These are phyloP conservation scores for Thraustochytrium striatum DNA, from an alignment of 352 stramenopile genomes.

Conservation along the genomic window DNA sequence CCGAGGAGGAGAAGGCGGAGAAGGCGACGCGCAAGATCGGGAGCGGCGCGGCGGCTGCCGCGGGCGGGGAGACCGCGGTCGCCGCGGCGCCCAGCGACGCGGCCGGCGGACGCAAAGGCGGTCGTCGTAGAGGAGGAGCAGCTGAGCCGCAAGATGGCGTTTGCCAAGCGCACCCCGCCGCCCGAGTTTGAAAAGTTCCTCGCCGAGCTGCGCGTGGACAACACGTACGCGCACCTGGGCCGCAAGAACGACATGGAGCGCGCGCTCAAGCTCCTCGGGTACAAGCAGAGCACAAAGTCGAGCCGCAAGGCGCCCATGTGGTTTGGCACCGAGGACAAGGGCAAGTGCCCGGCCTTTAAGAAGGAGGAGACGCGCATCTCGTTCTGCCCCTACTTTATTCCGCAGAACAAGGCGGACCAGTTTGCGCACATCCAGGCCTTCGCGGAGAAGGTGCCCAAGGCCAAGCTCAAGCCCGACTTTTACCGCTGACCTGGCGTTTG, in stretches of 20 bases:
- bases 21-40: background rate
- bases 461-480: slow-evolving; percentile 49
- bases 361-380: slow-evolving; percentile 40
- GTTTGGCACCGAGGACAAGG: slow-evolving; percentile 22
- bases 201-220: slow-evolving; percentile 19
- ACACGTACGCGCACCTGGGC: slow-evolving; percentile 26
- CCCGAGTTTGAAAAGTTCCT: slow-evolving; percentile 46
- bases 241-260: slow-evolving; percentile 46
- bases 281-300: slow-evolving; percentile 48
- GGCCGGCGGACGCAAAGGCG: background rate
- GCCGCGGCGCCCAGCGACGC: background rate
- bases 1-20: slow-evolving; percentile 8
- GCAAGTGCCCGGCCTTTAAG: slow-evolving; percentile 40
- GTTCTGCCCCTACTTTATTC: slow-evolving; percentile 36
- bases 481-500: slow-evolving; percentile 45
- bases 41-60: background rate
- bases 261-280: slow-evolving; percentile 43
- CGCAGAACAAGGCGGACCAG: slow-evolving; percentile 46
- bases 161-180: slow-evolving; percentile 19
- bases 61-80: background rate
- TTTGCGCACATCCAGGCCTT: slow-evolving; percentile 29
- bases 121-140: background rate
- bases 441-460: slow-evolving; percentile 34
- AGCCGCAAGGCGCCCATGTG: slow-evolving; percentile 38
- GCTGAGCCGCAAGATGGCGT: slow-evolving; percentile 16